phyloP scores from a whole-genome alignment of 495 filamentous ascomycete genomes.

The Echria macrotheca region DNA sequence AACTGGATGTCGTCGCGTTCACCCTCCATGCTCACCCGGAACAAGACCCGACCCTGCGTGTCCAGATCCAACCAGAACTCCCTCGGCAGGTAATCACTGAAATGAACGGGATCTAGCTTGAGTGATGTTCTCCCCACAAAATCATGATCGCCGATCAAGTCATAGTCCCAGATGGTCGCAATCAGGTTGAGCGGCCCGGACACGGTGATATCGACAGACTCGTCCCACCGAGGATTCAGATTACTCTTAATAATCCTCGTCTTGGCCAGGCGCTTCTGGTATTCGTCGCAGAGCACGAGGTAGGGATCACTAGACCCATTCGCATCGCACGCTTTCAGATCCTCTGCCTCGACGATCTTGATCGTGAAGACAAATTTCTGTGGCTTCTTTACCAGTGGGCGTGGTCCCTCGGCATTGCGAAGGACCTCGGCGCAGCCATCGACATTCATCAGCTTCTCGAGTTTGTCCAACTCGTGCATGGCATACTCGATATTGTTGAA shows the following conservation, averaged over 20 bases:
- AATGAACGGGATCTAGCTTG: slow-evolving; percentile 91
- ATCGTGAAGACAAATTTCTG: slow-evolving; percentile 96
- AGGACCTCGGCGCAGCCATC: slow-evolving; percentile 86
- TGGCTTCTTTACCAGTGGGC: slow-evolving; percentile 48
- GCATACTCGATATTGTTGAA: slow-evolving; percentile 97
- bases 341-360: slow-evolving; percentile 98
- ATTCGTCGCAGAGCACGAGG: slow-evolving; percentile 94
- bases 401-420: slow-evolving; percentile 51
- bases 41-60: slow-evolving; percentile 82
- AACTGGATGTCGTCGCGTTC: slow-evolving; percentile 98
- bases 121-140: slow-evolving; percentile 91
- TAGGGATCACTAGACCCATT: slow-evolving; percentile 94
- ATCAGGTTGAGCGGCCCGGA: slow-evolving; percentile 88
- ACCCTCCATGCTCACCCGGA: slow-evolving; percentile 96
- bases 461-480: slow-evolving; percentile 78
- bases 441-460: slow-evolving; percentile 88
- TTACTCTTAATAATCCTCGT: slow-evolving; percentile 87
- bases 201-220: slow-evolving; percentile 92
- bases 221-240: slow-evolving; percentile 96
- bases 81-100: slow-evolving; percentile 87
- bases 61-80: slow-evolving; percentile 98
- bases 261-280: slow-evolving; percentile 94
- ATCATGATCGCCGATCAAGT: slow-evolving; percentile 94
- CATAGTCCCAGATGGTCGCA: slow-evolving; percentile 98
- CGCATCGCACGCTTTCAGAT: slow-evolving; percentile 94